Base-by-base conservation (phyloP, 345 rosid genomes). In the Isatis tinctoria region DNA sequence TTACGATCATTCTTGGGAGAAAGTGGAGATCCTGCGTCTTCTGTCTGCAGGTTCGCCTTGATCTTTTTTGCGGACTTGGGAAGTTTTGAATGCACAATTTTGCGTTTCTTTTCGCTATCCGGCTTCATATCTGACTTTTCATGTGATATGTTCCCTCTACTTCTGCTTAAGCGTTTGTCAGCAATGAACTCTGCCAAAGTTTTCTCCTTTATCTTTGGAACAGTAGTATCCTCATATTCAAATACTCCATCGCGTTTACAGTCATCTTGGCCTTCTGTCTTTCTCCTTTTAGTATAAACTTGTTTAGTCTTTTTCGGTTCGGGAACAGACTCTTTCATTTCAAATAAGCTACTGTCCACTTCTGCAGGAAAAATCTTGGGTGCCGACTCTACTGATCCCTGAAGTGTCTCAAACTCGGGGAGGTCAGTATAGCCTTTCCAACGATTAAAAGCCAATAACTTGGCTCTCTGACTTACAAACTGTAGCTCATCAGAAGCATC, bases 401-500 rank as follows among this genome's bases (percentile, higher is more conserved):
- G 71, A 39, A 85, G 79, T 22, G 77, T 40, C 79, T 73, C 81
- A 63, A 87, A 78, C 80, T 82, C 84, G 2, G 94, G 94, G 56
- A 91, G 84, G 22, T 74, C 74, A 18, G 76, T 36, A 67, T 75
- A 83, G 45, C 94, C 94, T 80, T 85, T 93, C 92, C 88, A 89
- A 26, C 78, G 85, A 76, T 68, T 68, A 74, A 87, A 88, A 56
- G 94, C 90, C 73, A 83, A 77, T 67, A 91, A 57, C 62, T 79
- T 88, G 63, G 96, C 87, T 71, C 74, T 75, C 20, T 79, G 72
- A 33, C 74, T 82, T 8, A 68, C 80, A 59, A 85, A 64, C 70
- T 84, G 83, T 80, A 91, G 81, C 74, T 72, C 85, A 74, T 85
- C 84, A 65, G 70, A 69, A 62, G 56, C 69, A 60, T 64, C 43